Conservation (phyloP, 495 filamentous ascomycete genomes). For the Tuber umbilicatum region DNA sequence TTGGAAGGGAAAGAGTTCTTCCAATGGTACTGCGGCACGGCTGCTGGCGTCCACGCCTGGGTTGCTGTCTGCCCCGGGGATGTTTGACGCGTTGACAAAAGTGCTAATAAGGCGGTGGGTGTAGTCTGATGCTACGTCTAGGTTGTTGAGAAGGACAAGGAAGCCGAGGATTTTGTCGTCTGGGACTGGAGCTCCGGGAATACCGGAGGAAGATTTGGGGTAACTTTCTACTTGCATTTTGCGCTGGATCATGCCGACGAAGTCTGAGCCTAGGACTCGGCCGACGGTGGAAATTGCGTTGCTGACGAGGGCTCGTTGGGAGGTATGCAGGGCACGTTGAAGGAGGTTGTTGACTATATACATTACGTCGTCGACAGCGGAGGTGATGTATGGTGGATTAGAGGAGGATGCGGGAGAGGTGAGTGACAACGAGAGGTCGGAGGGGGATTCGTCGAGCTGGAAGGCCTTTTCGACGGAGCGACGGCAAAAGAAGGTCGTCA, state of each 20-base stretch:
- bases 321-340: slow-evolving; percentile 75
- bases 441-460: slow-evolving; percentile 91
- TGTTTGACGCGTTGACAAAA: slow-evolving; percentile 13
- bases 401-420: slow-evolving; percentile 39
- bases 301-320: slow-evolving; percentile 65
- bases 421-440: slow-evolving; percentile 63
- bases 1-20: slow-evolving; percentile 68
- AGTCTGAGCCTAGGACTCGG: slow-evolving; percentile 83
- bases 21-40: slow-evolving; percentile 45
- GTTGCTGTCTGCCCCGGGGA: slow-evolving; percentile 15
- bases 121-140: slow-evolving; percentile 86
- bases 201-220: slow-evolving; percentile 63
- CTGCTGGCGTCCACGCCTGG: slow-evolving; percentile 33
- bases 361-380: slow-evolving; percentile 97
- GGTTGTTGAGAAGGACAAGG: slow-evolving; percentile 87
- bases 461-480: slow-evolving; percentile 95
- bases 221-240: slow-evolving; percentile 96
- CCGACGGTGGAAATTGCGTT: slow-evolving; percentile 73
- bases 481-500: slow-evolving; percentile 94
- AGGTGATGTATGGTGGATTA: slow-evolving; percentile 85
- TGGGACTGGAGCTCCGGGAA: slow-evolving; percentile 70
- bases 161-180: slow-evolving; percentile 80
- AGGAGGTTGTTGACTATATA: slow-evolving; percentile 93
- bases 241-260: slow-evolving; percentile 92
- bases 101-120: slow-evolving; percentile 66